A percentile compares a stretch with the other conserved stretches of the same genome.
Evolutionary conservation across 1,284 basidiomycete genomes (phyloP).

Genomic region (Wolfiporia cocos): DNA sequence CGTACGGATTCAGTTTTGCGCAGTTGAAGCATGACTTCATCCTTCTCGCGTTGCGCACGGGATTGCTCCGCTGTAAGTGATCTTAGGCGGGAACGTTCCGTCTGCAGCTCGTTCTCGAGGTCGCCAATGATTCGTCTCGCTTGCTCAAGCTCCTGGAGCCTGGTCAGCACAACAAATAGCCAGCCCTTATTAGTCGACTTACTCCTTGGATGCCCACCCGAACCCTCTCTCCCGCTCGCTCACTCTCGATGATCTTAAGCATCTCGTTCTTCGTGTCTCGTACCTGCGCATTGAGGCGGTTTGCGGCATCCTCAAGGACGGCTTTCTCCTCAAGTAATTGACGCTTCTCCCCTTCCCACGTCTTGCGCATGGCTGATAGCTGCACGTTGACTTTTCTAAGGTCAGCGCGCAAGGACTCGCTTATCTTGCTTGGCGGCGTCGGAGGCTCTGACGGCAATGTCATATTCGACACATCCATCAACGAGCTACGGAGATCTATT

Average conservation of each 20-base stretch:
- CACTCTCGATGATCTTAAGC: constrained; percentile 44
- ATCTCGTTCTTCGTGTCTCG: constrained; percentile 51
- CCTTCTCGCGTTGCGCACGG: constrained; percentile 54
- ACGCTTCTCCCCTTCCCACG: constrained; percentile 62
- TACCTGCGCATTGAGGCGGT: constrained; percentile 55
- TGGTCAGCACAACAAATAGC: neutral
- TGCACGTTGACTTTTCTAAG: constrained; percentile 54
- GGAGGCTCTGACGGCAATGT: constrained; percentile 49
- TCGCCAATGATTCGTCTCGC: constrained; percentile 59
- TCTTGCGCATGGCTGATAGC: constrained; percentile 53
- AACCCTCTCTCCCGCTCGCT: constrained; percentile 38
- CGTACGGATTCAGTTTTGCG: constrained; percentile 64
- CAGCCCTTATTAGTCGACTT: constrained; percentile 22
- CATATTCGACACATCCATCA: constrained; percentile 41
- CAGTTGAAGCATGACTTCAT: constrained; percentile 53
- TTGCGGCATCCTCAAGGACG: constrained; percentile 60
- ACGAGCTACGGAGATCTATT: constrained; percentile 32
- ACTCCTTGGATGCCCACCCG: constrained; percentile 52
- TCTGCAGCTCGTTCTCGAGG: constrained; percentile 60
- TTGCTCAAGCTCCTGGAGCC: constrained; percentile 56
- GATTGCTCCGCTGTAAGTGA: constrained; percentile 57
- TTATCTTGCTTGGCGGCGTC: constrained; percentile 58
- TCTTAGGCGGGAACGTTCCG: constrained; percentile 60
- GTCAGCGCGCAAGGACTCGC: constrained; percentile 51
- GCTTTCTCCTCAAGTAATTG: constrained; percentile 63